Conservation (phyloP, 352 stramenopile species). For the Blastocystis sp. region DNA sequence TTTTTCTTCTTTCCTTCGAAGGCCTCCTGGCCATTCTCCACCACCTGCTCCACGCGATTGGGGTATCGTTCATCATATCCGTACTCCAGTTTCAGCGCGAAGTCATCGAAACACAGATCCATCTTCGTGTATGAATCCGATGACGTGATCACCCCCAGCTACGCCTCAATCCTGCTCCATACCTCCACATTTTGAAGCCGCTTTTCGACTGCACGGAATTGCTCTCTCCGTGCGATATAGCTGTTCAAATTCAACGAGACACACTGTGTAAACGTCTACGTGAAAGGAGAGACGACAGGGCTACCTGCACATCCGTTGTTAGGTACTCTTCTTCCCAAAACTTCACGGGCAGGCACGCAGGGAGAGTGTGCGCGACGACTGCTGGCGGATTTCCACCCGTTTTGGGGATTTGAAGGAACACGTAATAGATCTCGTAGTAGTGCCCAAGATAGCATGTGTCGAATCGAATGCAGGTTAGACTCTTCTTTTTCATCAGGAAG, state of each 20-base stretch:
- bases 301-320: not conserved
- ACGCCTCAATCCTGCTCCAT: not conserved
- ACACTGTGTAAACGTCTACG: conserved; percentile 48
- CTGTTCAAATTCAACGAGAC: conserved; percentile 58
- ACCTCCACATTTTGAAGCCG: not conserved
- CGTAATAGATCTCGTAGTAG: conserved; percentile 57
- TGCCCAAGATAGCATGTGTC: conserved; percentile 61
- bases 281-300: not conserved
- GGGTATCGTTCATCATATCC: conserved; percentile 5
- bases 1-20: no score
- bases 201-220: not conserved
- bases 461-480: conserved; percentile 32
- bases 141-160: not conserved
- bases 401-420: conserved; percentile 16
- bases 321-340: conserved; percentile 27
- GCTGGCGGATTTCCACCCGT: no score
- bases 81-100: conserved; percentile 12
- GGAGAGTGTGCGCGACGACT: conserved; percentile 47
- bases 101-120: conserved; percentile 14
- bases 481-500: conserved; percentile 29
- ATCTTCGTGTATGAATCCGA: conserved; percentile 14
- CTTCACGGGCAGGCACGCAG: conserved; percentile 6
- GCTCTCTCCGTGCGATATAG: conserved; percentile 45
- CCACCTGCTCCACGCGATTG: conserved; percentile 2
- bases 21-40: not conserved